Evolutionary conservation across 2,329 filamentous ascomycete species (phyloP), one percentile per base, ranked within the genome.

Genomic region (Acrocalymma vagum): DNA sequence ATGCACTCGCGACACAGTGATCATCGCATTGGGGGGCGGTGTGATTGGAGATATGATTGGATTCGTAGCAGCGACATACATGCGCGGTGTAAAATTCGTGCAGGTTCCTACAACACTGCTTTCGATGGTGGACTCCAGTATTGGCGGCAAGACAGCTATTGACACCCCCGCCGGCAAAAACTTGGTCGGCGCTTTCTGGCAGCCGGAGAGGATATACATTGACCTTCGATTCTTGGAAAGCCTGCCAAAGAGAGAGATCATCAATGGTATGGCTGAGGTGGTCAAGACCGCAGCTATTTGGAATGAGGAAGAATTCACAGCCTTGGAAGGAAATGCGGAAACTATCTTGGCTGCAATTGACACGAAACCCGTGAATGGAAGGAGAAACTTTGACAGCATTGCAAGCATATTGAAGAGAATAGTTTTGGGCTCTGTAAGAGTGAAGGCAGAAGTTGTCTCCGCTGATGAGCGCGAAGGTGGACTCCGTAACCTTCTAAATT

Each of bases 191-290:
- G 85, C 93, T 22, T 97, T 99, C 72, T 97, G 93, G 92, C 94
- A 99, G 69, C 94, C 94, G 4, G 81, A 87, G 62, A 85, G 90
- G 50, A 92, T 97, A 53, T 99, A 96, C 72, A 92, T 99, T 58
- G 94, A 99, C 70, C 78, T 97, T 47, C 81, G 85, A 40, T 97
- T 99, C 65, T 78, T 99, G 39, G 90, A 95, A 66, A 95, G 91
- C 1, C 78, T 99, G 14, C 92, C 93, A 1, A 85, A 87, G 52
- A 82, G 94, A 54, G 93, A 99, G 72, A 93, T 99, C 64, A 91
- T 96, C 72, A 99, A 99, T 69, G 94, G 94, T 47, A 96, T 99
- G 93, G 94, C 93, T 17, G 94, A 99, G 75, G 93, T 99, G 20
- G 82, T 96, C 68, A 96, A 96, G 81, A 99, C 94, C 3, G 94